Evolutionary conservation across 2,329 filamentous ascomycete species (phyloP).

Genomic region (Dothidotthia symphoricarpi): DNA sequence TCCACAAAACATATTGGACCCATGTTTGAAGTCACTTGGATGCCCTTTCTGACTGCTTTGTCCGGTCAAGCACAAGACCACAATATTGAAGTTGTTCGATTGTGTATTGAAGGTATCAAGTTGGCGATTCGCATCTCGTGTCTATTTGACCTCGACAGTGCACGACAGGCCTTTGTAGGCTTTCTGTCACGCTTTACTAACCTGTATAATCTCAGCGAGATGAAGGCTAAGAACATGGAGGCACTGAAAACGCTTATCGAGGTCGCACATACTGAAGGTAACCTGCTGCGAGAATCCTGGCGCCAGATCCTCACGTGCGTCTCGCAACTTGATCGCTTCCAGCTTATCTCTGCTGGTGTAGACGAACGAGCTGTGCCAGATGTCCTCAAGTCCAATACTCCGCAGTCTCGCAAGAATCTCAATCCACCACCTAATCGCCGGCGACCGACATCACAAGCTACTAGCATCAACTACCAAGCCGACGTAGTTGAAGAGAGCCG

Average conservation of each 20-base stretch:
- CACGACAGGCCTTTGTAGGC: conserved; percentile 90
- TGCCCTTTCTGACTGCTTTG: conserved; percentile 94
- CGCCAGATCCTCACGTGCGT: conserved; percentile 93
- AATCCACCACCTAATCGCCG: conserved; percentile 57
- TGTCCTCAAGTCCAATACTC: conserved; percentile 71
- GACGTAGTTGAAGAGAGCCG: conserved; percentile 90
- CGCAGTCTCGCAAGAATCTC: conserved; percentile 65
- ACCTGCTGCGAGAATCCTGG: conserved; percentile 86
- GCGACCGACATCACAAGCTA: conserved; percentile 47
- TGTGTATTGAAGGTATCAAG: conserved; percentile 94
- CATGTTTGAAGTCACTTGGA: conserved; percentile 99
- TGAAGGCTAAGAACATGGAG: conserved; percentile 94
- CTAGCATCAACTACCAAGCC: conserved; percentile 56
- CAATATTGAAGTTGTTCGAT: conserved; percentile 84
- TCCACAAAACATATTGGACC: conserved; percentile 93
- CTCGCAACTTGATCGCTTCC: conserved; percentile 90
- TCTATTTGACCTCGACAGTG: conserved; percentile 88
- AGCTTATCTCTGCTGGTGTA: conserved; percentile 90
- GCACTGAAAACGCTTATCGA: conserved; percentile 89
- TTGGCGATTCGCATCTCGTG: conserved; percentile 91
- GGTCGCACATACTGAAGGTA: conserved; percentile 88
- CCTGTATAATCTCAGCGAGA: conserved; percentile 90
- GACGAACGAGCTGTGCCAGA: conserved; percentile 92
- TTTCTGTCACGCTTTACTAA: conserved; percentile 92
- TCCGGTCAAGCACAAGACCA: conserved; percentile 93